Evolutionary conservation across 129 eudicot genomes (phyloP).

Genomic region (Ambrosia trifida): DNA sequence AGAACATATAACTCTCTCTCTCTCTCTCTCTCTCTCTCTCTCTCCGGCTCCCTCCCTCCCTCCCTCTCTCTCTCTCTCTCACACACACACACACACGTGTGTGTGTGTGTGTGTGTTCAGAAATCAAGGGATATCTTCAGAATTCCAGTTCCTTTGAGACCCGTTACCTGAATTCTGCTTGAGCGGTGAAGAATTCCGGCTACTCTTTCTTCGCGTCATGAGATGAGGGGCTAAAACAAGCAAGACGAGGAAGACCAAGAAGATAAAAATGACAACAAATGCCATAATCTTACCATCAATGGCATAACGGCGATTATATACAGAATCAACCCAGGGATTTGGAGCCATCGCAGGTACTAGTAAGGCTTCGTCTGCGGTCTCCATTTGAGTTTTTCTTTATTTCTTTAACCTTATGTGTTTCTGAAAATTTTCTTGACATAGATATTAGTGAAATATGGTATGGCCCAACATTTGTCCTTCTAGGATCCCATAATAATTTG

Average conservation of each 20-base stretch:
- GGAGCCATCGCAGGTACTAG: constrained; percentile 31
- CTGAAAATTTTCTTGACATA: background rate
- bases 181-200: constrained; percentile 7
- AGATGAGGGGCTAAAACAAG: constrained; percentile 17
- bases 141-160: constrained; percentile 27
- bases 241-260: constrained; percentile 24
- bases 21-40: no score
- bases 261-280: constrained; percentile 24
- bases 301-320: constrained; percentile 22
- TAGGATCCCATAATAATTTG: constrained; percentile 9
- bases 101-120: constrained; percentile 11
- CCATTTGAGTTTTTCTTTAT: constrained; percentile 19
- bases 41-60: no score
- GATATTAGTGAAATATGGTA: constrained; percentile 13
- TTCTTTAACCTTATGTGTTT: background rate
- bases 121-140: constrained; percentile 8
- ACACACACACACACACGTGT: background rate
- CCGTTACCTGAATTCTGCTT: constrained; percentile 2
- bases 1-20: no score
- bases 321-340: background rate
- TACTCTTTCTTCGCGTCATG: constrained; percentile 24
- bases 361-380: constrained; percentile 19
- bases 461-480: constrained; percentile 11
- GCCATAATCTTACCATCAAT: constrained; percentile 35
- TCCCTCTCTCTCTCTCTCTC: background rate